Evolutionary conservation across 2,329 filamentous ascomycete species (phyloP).

Genomic region (Venturia pyrina): DNA sequence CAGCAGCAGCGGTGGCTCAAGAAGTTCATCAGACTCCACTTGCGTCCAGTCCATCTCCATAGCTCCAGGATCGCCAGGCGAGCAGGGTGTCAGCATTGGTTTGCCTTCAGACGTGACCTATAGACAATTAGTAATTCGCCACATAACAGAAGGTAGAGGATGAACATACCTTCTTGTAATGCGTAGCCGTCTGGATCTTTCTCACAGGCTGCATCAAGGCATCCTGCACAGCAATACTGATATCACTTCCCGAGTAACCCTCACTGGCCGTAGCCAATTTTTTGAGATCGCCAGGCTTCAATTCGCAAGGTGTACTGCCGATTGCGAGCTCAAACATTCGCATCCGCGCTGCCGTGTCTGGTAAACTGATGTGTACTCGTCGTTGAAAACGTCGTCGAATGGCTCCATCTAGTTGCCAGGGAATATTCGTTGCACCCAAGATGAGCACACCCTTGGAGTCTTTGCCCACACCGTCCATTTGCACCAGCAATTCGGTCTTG

Average conservation of each 20-base stretch:
- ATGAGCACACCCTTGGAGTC: constrained; percentile 91
- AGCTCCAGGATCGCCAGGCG: constrained; percentile 76
- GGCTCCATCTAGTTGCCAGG: constrained; percentile 94
- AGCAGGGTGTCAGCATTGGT: constrained; percentile 76
- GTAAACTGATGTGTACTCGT: constrained; percentile 88
- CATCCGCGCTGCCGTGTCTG: constrained; percentile 76
- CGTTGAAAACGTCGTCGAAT: constrained; percentile 94
- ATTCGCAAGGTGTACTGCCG: constrained; percentile 81
- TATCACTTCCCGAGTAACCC: constrained; percentile 94
- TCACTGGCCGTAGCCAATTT: constrained; percentile 74
- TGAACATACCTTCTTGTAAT: constrained; percentile 75
- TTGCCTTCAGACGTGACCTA: constrained; percentile 60
- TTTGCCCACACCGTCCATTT: constrained; percentile 98
- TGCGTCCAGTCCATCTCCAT: constrained; percentile 92
- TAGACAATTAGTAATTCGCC: neutral
- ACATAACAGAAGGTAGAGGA: neutral
- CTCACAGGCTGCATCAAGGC: constrained; percentile 95
- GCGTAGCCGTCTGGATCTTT: constrained; percentile 93
- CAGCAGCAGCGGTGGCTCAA: constrained; percentile 75
- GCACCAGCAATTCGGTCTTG: constrained; percentile 95
- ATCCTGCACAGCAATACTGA: constrained; percentile 88
- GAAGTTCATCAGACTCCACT: constrained; percentile 70
- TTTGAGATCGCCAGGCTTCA: constrained; percentile 68
- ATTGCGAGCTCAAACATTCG: constrained; percentile 94
- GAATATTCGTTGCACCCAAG: constrained; percentile 93